Percentiles rank a stretch among this genome's conserved stretches.
Conservation (phyloP, 805 yeast species). For the Nakazawaea wickerhamii region DNA sequence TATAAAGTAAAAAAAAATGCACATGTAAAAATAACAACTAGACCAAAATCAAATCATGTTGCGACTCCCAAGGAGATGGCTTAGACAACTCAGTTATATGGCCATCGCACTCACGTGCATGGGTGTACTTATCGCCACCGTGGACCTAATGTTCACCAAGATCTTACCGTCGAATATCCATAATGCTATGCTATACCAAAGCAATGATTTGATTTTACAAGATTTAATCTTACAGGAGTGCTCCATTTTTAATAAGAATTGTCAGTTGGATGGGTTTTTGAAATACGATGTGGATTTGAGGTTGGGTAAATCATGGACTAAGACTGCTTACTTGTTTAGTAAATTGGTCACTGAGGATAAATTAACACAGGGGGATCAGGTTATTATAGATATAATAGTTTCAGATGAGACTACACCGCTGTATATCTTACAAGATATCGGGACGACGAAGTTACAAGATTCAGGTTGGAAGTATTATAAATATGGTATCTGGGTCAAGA, state of each 20-base stretch:
- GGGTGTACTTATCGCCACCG: slow-evolving; percentile 26
- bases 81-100: slow-evolving; percentile 25
- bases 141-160: slow-evolving; percentile 32
- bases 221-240: slow-evolving; percentile 11
- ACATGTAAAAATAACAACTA: neutral
- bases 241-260: slow-evolving; percentile 6
- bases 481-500: slow-evolving; percentile 57
- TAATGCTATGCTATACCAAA: slow-evolving; percentile 31
- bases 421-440: slow-evolving; percentile 21
- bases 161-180: slow-evolving; percentile 24
- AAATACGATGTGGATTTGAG: slow-evolving; percentile 42
- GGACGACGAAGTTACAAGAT: slow-evolving; percentile 25
- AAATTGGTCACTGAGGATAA: slow-evolving; percentile 15
- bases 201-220: slow-evolving; percentile 33
- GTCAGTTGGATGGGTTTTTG: slow-evolving; percentile 34
- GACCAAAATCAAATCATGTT: neutral
- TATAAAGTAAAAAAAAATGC: neutral
- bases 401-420: slow-evolving; percentile 34
- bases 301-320: slow-evolving; percentile 39
- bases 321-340: slow-evolving; percentile 33
- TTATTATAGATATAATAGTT: slow-evolving; percentile 36
- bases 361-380: slow-evolving; percentile 19
- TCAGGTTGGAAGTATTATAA: slow-evolving; percentile 43
- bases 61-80: slow-evolving; percentile 26
- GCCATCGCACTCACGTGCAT: slow-evolving; percentile 19